A percentile compares a stretch with the other conserved stretches of the same genome.
Evolutionary conservation across 1,139 yeast species (phyloP).

Genomic region (Torulaspora globosa): DNA sequence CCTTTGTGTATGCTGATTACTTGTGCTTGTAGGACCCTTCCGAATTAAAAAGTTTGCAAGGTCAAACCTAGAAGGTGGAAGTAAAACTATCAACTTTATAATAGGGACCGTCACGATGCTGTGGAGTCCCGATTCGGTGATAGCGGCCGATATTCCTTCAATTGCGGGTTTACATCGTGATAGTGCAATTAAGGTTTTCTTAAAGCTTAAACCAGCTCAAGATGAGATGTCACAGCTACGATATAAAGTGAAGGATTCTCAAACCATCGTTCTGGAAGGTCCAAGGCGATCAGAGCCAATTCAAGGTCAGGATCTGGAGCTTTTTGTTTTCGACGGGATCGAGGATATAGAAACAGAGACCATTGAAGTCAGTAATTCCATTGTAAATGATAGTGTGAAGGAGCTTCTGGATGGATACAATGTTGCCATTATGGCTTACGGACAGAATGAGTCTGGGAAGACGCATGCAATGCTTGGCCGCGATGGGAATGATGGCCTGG

Average conservation of each 20-base stretch:
- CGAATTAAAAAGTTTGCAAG: constrained; percentile 1
- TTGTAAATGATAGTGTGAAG: constrained; percentile 47
- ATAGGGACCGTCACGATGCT: neutral
- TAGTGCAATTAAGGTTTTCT: constrained; percentile 2
- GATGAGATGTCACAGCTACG: constrained; percentile 1
- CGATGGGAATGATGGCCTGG: constrained; percentile 46
- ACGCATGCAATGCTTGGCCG: constrained; percentile 82
- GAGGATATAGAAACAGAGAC: constrained; percentile 53
- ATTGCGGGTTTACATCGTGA: neutral
- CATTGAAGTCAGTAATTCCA: constrained; percentile 56
- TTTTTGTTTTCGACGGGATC: constrained; percentile 65
- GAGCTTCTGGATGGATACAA: constrained; percentile 55
- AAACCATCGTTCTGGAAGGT: constrained; percentile 6
- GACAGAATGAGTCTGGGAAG: constrained; percentile 87
- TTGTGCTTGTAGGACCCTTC: neutral
- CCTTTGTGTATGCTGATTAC: neutral
- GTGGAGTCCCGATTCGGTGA: constrained; percentile 6
- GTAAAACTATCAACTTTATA: neutral
- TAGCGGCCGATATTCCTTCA: neutral
- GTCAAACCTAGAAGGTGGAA: neutral
- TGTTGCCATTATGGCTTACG: constrained; percentile 82
- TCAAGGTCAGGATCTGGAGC: constrained; percentile 24
- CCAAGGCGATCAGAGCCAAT: constrained; percentile 21
- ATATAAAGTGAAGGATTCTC: constrained; percentile 13
- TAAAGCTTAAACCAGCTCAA: constrained; percentile 11